Evolutionary conservation across 306 rosid species (phyloP), one percentile per base, ranked within the genome.

Genomic region (Prunus mongolica): DNA sequence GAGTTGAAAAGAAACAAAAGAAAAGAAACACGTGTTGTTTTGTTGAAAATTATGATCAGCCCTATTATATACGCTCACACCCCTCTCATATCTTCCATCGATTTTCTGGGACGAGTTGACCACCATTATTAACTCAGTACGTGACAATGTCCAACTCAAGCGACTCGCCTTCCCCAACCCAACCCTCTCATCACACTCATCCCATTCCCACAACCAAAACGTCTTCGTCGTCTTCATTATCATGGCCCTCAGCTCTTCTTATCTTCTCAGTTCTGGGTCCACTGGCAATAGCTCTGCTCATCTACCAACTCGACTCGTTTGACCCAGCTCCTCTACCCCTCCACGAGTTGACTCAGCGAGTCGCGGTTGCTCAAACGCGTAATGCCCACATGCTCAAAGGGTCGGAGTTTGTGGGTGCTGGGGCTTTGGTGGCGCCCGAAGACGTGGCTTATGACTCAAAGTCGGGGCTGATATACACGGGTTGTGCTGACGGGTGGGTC

Each of bases 401-500:
- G 8, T 73, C 87, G 13, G 91, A 90, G 69, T 5, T 9, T 2
- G 6, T 91, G 50, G 94, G 74, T 2, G 30, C 4, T 16, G 94
- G 91, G 25, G 46, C 58, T 2, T 32, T 90, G 73, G 1, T 2
- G 41, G 93, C 84, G 8, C 87, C 96, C 0, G 97, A 94, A 68
- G 98, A 94, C 74, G n/a, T 94, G 9, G 82, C 86, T 10, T 88
- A 84, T 19, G 91, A 91, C 19, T 41, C 85, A 2, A 74, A 6
- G 24, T 11, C 25, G 18, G 81, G 97, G 12, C 78, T 91, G 13
- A 27, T 94, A 70, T 94, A 91, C 66, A 89, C 98, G 0, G 93
- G 98, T 0, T 89, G 93, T 30, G 79, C n/a, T 6, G 94, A 91
- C 47, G 98, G 98, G 60, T 94, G 97, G 98, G 72, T 94, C n/a